Evolutionary conservation across 192 early-diverging fungal genomes (phyloP), one percentile per base, ranked within the genome.

Genomic region (Jimgerdemannia flammicorona): DNA sequence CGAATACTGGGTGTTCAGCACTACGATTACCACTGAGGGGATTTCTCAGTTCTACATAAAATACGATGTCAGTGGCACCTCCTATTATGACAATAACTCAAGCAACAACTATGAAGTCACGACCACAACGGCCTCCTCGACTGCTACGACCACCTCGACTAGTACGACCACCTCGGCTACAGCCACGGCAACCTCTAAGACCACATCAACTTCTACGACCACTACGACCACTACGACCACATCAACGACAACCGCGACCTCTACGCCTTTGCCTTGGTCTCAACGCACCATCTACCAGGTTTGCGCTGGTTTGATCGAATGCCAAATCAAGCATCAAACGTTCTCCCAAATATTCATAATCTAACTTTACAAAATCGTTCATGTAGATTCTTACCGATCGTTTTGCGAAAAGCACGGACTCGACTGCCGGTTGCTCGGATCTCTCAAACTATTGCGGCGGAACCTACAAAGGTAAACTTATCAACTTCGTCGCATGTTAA

Each of bases 391-490:
- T 86, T 54, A 84, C 82, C 9, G 85, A 87, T 73, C 59, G 85
- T 4, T 86, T 86, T 69, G 79, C 85, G 18, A 68, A 69, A 19
- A 44, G 81, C 3, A 66, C 71, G 40, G 80, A 74, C 14, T 78
- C 75, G 20, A 43, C 40, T n/a, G 49, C 19, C 44, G 9, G 43
- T 39, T 70, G 74, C 72, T 1, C 20, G 42, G 70, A 74, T 42
- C 19, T 84, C 43, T 41, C 65, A 19, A 75, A 70, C 42, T 87
- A 87, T 54, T 86, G 85, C 74, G 85, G 85, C 19, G 85, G 85
- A 3, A 87, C 78, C 0, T 86, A 74, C 75, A 39, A 77, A 63
- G 86, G 86, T n/a, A 71, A 88, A 10, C 2, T 59, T 6, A 59
- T 59, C 49, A 59, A 59, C 14, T 59, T 59, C 49, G 6, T 59